Percentiles rank a stretch among this genome's conserved stretches.
phyloP scores from a whole-genome alignment of 192 early-diverging fungal genomes.

The Phlyctochytrium bullatum region DNA sequence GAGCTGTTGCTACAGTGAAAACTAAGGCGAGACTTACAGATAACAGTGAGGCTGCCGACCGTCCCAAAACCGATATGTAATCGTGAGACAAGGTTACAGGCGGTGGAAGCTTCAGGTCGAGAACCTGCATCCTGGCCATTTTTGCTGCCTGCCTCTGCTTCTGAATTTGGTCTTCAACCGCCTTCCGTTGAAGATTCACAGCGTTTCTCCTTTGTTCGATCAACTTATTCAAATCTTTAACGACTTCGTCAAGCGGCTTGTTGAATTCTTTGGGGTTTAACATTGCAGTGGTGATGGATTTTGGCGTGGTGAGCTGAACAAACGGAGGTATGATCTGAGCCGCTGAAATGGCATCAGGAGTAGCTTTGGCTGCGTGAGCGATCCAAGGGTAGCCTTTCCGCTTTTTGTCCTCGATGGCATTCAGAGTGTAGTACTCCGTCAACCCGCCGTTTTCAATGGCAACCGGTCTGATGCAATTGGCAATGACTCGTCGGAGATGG shows the following conservation, averaged over 20 bases:
- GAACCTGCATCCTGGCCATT: not conserved
- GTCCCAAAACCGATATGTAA: too few species aligned
- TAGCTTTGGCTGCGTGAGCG: not conserved
- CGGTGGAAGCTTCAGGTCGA: not conserved
- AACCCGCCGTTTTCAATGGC: not conserved
- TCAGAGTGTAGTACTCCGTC: not conserved
- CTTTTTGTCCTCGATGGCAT: constrained; percentile 1
- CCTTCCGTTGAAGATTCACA: not conserved
- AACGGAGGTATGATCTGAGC: not conserved
- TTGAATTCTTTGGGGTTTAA: not conserved
- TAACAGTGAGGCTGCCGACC: too few species aligned
- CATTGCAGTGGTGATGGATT: not conserved
- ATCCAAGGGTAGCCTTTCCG: not conserved
- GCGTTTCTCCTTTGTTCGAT: not conserved
- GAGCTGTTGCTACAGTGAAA: too few species aligned
- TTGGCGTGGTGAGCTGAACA: not conserved
- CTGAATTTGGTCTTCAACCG: not conserved
- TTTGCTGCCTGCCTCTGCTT: not conserved
- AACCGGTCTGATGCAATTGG: not conserved
- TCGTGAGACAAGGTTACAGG: too few species aligned
- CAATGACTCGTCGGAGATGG: not conserved
- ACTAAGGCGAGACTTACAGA: too few species aligned
- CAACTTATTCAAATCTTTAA: not conserved
- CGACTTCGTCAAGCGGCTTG: not conserved
- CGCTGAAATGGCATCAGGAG: not conserved